These are phyloP conservation scores for Talaromyces piceae DNA, from an alignment of 2,329 filamentous ascomycete species.

Conservation along the genomic window DNA sequence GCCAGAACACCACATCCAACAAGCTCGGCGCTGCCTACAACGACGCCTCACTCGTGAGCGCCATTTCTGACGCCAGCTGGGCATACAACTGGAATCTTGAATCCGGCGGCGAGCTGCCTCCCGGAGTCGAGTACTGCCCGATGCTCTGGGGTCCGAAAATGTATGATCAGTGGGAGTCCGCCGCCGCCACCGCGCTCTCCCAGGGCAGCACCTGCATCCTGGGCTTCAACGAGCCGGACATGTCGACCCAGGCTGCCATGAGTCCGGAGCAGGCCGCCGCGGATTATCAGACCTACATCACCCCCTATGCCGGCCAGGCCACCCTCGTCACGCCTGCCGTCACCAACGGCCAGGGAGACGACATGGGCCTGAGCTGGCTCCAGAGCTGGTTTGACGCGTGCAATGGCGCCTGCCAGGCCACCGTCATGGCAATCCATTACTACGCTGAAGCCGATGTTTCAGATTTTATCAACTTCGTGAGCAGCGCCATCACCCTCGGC, in stretches of 20 bases:
- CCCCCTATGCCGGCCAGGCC: slow-evolving; percentile 28
- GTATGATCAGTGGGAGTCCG: slow-evolving; percentile 28
- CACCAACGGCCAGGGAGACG: slow-evolving; percentile 26
- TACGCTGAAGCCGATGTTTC: slow-evolving; percentile 23
- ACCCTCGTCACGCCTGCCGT: slow-evolving; percentile 37
- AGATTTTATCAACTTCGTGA: slow-evolving; percentile 16
- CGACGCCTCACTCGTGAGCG: slow-evolving; percentile 16
- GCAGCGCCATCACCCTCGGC: slow-evolving; percentile 28
- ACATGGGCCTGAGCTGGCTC: slow-evolving; percentile 36
- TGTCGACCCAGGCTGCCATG: slow-evolving; percentile 31
- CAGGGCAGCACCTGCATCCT: slow-evolving; percentile 32
- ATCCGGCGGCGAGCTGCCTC: slow-evolving; percentile 23
- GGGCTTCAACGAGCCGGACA: slow-evolving; percentile 43
- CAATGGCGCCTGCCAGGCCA: slow-evolving; percentile 28
- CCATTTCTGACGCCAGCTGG: slow-evolving; percentile 29
- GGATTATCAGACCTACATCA: slow-evolving; percentile 33
- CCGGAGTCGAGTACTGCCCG: slow-evolving; percentile 36
- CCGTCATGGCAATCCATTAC: slow-evolving; percentile 40
- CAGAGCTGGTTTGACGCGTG: slow-evolving; percentile 33
- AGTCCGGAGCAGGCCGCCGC: slow-evolving; percentile 28
- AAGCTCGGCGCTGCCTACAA: slow-evolving; percentile 30
- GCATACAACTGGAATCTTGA: slow-evolving; percentile 40
- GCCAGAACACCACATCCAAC: slow-evolving; percentile 23
- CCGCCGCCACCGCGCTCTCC: slow-evolving; percentile 27
- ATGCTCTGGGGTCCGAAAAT: slow-evolving; percentile 39